Conservation (phyloP, 257 asterid genomes). For the Agastache rugosa region DNA sequence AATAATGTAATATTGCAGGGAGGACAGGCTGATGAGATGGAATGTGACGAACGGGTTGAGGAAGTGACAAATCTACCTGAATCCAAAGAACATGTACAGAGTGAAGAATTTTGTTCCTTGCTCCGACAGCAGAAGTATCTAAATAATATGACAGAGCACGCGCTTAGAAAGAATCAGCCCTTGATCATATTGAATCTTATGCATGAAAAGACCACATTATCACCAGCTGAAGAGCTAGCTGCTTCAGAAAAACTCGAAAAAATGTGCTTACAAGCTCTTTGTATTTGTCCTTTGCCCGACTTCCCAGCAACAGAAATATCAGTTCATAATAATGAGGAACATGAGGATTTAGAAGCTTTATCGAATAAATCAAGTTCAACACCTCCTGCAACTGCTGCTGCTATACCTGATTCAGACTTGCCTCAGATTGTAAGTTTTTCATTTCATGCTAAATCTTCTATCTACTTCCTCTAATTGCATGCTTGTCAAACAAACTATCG, state of each 20-base stretch:
- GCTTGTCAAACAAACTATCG: background rate
- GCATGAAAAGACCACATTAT: conserved; percentile 70
- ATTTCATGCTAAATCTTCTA: background rate
- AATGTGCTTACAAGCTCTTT: conserved; percentile 70
- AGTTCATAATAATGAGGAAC: conserved; percentile 36
- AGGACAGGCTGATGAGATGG: conserved; percentile 60
- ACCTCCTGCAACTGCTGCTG: conserved; percentile 44
- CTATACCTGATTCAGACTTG: conserved; percentile 64
- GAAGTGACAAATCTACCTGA: conserved; percentile 39
- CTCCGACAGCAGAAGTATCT: conserved; percentile 66
- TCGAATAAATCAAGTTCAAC: conserved; percentile 47
- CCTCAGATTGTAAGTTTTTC: conserved; percentile 66
- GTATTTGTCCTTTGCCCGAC: conserved; percentile 57
- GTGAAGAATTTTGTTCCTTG: conserved; percentile 54
- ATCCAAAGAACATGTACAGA: conserved; percentile 45
- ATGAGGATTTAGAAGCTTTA: conserved; percentile 51
- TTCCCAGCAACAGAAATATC: conserved; percentile 53
- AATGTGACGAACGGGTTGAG: conserved; percentile 42
- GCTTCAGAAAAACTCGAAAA: conserved; percentile 61
- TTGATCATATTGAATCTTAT: conserved; percentile 63
- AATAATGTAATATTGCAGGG: conserved; percentile 53
- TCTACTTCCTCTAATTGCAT: background rate
- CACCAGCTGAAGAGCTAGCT: conserved; percentile 55
- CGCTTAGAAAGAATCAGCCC: conserved; percentile 81
- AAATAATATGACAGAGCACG: conserved; percentile 69